Conservation (phyloP, 139 green algal genomes). For the Edaphochlamys debaryana region DNA sequence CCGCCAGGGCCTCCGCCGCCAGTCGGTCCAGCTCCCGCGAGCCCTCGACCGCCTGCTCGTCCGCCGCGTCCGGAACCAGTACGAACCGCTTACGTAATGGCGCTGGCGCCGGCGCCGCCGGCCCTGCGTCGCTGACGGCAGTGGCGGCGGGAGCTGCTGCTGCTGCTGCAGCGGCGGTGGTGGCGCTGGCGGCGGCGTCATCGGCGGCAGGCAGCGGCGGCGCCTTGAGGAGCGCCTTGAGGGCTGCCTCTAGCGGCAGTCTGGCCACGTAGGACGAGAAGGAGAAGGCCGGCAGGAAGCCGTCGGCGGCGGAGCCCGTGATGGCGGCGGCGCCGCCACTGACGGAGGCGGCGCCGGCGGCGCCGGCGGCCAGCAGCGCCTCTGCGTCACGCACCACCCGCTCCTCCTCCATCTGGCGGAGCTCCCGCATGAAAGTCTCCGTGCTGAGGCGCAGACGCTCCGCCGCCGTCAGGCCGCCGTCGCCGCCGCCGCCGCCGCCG, state of each 20-base stretch:
- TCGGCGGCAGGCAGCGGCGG: not conserved
- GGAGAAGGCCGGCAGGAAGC: constrained; percentile 23
- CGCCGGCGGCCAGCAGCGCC: not conserved
- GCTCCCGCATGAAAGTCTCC: not conserved
- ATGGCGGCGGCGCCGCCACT: not conserved
- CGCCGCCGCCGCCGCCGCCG: not conserved
- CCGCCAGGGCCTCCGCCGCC: not conserved
- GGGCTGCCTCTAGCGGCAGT: constrained; percentile 20
- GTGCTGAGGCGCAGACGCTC: not conserved
- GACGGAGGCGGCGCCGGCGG: not conserved
- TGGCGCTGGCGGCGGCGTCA: not conserved
- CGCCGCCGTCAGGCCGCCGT: not conserved
- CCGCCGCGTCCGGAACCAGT: constrained; percentile 13
- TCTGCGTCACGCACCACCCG: constrained; percentile 5
- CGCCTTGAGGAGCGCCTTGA: not conserved
- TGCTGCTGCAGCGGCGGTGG: not conserved
- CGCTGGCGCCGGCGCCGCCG: not conserved
- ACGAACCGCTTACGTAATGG: constrained; percentile 5
- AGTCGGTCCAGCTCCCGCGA: not conserved
- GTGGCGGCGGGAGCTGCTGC: not conserved
- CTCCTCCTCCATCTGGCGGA: constrained; percentile 18
- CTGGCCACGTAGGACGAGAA: constrained; percentile 39
- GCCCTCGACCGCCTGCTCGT: constrained; percentile 22
- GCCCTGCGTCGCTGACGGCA: not conserved
- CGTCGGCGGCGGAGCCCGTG: not conserved